A percentile compares a stretch with the other conserved stretches of the same genome.
phyloP scores from a whole-genome alignment of 2,329 filamentous ascomycete species.

The Botrytis deweyae region DNA sequence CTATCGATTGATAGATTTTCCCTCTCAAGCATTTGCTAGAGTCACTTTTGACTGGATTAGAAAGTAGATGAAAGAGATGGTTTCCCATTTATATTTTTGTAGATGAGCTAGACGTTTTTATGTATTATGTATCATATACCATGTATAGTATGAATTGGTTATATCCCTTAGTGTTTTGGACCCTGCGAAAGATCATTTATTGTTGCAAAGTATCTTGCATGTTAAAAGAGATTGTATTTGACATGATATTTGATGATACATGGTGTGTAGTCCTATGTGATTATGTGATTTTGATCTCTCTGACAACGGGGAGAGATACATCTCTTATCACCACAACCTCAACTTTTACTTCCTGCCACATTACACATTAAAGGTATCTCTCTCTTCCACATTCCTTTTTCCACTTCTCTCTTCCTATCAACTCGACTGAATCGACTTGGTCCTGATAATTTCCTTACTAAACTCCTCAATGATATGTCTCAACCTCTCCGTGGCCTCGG shows the following conservation, averaged over 20 bases:
- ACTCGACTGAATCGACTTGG: not conserved
- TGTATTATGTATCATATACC: not conserved
- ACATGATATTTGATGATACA: no score
- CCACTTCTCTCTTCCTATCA: not conserved
- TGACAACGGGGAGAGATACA: no score
- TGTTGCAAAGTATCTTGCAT: not conserved
- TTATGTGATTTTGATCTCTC: no score
- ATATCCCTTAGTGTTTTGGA: not conserved
- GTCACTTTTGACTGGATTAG: conserved; percentile 22
- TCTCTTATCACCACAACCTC: no score
- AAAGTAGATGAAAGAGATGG: not conserved
- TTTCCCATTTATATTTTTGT: not conserved
- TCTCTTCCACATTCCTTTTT: not conserved
- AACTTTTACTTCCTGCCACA: not conserved
- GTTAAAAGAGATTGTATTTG: not conserved
- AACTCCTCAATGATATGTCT: not conserved
- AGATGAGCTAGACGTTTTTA: not conserved
- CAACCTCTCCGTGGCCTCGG: not conserved
- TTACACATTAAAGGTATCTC: not conserved
- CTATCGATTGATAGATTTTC: conserved; percentile 25
- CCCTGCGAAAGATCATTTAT: not conserved
- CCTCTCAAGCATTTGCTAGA: conserved; percentile 23
- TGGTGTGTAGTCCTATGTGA: no score
- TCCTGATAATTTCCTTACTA: not conserved
- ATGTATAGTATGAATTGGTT: not conserved